Percentiles rank a stretch among this genome's conserved stretches.
Evolutionary conservation across 169 alveolate genomes (phyloP).

Genomic region (Cryptosporidium xiaoi): DNA sequence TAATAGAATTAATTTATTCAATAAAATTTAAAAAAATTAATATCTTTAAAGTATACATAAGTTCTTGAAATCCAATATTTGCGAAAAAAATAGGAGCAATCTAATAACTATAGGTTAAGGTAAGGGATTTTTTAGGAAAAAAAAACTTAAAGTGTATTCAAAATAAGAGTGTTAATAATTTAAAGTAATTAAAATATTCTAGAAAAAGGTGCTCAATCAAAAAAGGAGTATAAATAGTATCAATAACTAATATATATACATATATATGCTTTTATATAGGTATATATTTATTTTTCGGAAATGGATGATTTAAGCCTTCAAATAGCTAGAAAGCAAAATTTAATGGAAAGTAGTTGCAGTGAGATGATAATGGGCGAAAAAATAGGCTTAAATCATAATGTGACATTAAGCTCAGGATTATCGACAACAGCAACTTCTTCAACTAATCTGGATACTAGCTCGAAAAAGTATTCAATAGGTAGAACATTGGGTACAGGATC

Average conservation of each 20-base stretch:
- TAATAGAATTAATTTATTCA: too few species aligned
- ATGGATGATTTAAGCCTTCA: slow-evolving; percentile 56
- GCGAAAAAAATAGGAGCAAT: too few species aligned
- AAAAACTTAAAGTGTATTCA: background rate
- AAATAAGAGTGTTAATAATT: background rate
- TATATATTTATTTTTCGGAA: slow-evolving; percentile 12
- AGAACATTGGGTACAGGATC: slow-evolving; percentile 97
- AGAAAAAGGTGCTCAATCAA: background rate
- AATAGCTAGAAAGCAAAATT: slow-evolving; percentile 55
- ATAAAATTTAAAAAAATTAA: too few species aligned
- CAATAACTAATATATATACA: slow-evolving; percentile 1
- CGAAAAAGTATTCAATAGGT: slow-evolving; percentile 84
- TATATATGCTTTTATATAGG: background rate
- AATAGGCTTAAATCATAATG: slow-evolving; percentile 38
- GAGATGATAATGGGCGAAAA: slow-evolving; percentile 42
- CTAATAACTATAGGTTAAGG: slow-evolving; percentile 16
- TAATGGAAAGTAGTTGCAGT: slow-evolving; percentile 29
- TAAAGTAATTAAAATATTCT: background rate
- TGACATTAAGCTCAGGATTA: slow-evolving; percentile 56
- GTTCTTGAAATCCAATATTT: too few species aligned
- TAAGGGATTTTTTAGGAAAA: slow-evolving; percentile 16
- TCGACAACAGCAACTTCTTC: slow-evolving; percentile 74
- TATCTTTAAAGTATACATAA: too few species aligned
- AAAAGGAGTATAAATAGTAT: background rate
- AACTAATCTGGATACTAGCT: slow-evolving; percentile 20